Evolutionary conservation across 768 basidiomycete species (phyloP).

Genomic region (Harrya chromipes): DNA sequence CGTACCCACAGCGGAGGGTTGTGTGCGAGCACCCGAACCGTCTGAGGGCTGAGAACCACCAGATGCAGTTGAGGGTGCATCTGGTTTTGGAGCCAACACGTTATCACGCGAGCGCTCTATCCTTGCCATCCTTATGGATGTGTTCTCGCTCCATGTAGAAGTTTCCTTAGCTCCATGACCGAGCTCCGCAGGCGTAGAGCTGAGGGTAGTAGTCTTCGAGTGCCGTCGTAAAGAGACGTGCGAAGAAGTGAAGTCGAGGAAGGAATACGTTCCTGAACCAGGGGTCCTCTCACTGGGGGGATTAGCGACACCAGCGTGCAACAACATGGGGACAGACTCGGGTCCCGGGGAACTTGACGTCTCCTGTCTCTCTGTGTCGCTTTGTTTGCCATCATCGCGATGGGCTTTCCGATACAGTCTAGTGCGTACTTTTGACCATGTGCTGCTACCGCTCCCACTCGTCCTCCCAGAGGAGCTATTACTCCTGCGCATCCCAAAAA

Average conservation of each 20-base stretch:
- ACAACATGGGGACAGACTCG: conserved; percentile 30
- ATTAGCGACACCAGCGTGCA: conserved; percentile 22
- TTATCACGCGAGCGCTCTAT: conserved; percentile 19
- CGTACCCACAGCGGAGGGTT: conserved; percentile 19
- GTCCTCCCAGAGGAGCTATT: conserved; percentile 21
- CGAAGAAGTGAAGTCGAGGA: conserved; percentile 31
- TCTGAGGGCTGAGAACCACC: conserved; percentile 29
- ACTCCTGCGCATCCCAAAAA: conserved; percentile 20
- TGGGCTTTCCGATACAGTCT: conserved; percentile 32
- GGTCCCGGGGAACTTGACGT: conserved; percentile 24
- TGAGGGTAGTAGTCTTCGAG: conserved; percentile 27
- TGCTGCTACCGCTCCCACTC: conserved; percentile 23
- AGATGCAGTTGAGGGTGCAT: conserved; percentile 33
- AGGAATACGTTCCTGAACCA: conserved; percentile 32
- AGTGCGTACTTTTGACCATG: conserved; percentile 31
- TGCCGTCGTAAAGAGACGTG: conserved; percentile 20
- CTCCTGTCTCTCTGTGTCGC: conserved; percentile 17
- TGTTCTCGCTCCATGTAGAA: conserved; percentile 17
- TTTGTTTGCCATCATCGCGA: conserved; percentile 27
- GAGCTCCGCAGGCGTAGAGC: conserved; percentile 25
- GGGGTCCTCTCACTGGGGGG: conserved; percentile 22
- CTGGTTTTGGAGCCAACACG: conserved; percentile 20
- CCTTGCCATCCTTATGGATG: conserved; percentile 16
- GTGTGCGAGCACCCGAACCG: conserved; percentile 15
- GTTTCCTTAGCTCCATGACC: conserved; percentile 17